These are phyloP conservation scores for Neonothopanus nambi DNA, from an alignment of 1,284 basidiomycete species.

Conservation along the genomic window DNA sequence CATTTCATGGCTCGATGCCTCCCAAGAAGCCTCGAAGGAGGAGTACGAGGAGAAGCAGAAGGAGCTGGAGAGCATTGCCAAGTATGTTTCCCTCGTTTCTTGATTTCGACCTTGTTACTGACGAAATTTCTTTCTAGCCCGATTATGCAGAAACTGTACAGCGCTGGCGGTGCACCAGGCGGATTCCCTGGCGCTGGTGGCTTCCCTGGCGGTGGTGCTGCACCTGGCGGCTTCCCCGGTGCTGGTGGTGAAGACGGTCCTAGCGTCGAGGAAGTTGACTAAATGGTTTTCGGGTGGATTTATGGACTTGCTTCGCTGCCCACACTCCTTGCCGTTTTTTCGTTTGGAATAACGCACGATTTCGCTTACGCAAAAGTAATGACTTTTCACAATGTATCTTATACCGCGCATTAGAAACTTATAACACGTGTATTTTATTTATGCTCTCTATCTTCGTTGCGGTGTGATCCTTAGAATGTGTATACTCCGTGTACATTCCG, in stretches of 20 bases:
- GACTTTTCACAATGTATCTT: too few relatives aligned
- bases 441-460: too few relatives aligned
- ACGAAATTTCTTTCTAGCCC: slow-evolving; percentile 45
- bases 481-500: too few relatives aligned
- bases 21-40: slow-evolving; percentile 91
- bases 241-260: slow-evolving; percentile 74
- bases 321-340: too few relatives aligned
- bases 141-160: slow-evolving; percentile 94
- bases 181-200: slow-evolving; percentile 52
- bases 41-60: slow-evolving; percentile 97
- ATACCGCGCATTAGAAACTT: too few relatives aligned
- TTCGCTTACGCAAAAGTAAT: too few relatives aligned
- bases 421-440: too few relatives aligned
- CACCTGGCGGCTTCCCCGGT: slow-evolving; percentile 51
- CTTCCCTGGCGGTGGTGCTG: slow-evolving; percentile 54
- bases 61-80: slow-evolving; percentile 90
- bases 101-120: slow-evolving; percentile 1
- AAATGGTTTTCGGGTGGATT: slow-evolving; percentile 27
- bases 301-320: too few relatives aligned
- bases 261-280: slow-evolving; percentile 88
- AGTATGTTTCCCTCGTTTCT: slow-evolving; percentile 29
- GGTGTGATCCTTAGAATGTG: too few relatives aligned
- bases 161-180: slow-evolving; percentile 60
- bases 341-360: too few relatives aligned
- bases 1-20: slow-evolving; percentile 87